Evolutionary conservation across 805 yeast genomes (phyloP).

Genomic region (Candida arabinofermentans): DNA sequence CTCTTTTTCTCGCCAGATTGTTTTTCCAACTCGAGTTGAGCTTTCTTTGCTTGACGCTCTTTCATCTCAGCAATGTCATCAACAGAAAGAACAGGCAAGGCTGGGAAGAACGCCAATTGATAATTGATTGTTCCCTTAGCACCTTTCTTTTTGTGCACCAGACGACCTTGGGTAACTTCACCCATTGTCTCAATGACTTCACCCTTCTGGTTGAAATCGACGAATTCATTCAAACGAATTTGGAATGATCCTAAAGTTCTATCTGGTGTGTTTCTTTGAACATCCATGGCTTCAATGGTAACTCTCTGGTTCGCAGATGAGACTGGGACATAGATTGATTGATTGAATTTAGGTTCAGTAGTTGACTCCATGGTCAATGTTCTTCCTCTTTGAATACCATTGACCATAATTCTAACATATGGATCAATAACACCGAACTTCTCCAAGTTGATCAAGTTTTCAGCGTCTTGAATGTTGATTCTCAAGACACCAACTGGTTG

Average conservation of each 20-base stretch:
- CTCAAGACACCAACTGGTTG: slow-evolving; percentile 93
- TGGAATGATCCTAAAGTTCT: slow-evolving; percentile 83
- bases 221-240: slow-evolving; percentile 60
- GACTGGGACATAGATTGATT: slow-evolving; percentile 75
- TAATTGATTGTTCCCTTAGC: slow-evolving; percentile 79
- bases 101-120: slow-evolving; percentile 78
- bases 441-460: slow-evolving; percentile 77
- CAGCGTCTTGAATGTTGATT: slow-evolving; percentile 64
- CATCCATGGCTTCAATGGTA: slow-evolving; percentile 90
- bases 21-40: slow-evolving; percentile 25
- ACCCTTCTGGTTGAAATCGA: slow-evolving; percentile 65
- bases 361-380: slow-evolving; percentile 66
- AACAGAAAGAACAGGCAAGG: slow-evolving; percentile 71
- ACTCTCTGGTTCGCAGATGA: slow-evolving; percentile 79
- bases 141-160: slow-evolving; percentile 68
- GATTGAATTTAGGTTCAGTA: slow-evolving; percentile 80
- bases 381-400: slow-evolving; percentile 72
- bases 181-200: slow-evolving; percentile 55
- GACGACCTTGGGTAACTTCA: slow-evolving; percentile 53
- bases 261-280: slow-evolving; percentile 73
- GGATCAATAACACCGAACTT: slow-evolving; percentile 92
- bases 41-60: slow-evolving; percentile 32
- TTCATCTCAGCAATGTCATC: slow-evolving; percentile 59
- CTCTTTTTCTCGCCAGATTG: slow-evolving; percentile 3
- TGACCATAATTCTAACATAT: slow-evolving; percentile 73